These are phyloP conservation scores for Saccharomycopsis hybrid DNA, from an alignment of 1,139 yeast genomes.

Conservation along the genomic window DNA sequence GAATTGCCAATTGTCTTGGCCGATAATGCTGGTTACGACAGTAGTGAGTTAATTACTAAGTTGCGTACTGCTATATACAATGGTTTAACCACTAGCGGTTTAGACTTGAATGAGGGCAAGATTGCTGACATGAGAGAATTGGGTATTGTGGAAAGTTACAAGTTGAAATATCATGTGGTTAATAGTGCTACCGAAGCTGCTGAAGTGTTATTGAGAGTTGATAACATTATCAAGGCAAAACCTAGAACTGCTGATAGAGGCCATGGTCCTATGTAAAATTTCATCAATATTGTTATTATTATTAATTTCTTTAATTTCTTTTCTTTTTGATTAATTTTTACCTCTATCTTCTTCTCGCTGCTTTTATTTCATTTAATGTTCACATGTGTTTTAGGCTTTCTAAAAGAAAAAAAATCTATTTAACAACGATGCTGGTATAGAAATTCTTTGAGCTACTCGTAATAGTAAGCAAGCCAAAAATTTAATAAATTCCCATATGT, in stretches of 20 bases:
- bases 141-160: conserved; percentile 89
- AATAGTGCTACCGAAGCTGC: conserved; percentile 96
- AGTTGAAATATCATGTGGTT: conserved; percentile 91
- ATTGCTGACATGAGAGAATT: conserved; percentile 92
- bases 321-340: too few relatives aligned
- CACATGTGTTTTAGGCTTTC: too few relatives aligned
- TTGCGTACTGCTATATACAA: conserved; percentile 88
- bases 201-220: conserved; percentile 89
- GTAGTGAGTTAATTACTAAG: conserved; percentile 86
- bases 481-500: too few relatives aligned
- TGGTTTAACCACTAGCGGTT: conserved; percentile 87
- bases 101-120: conserved; percentile 75
- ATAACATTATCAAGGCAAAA: conserved; percentile 91
- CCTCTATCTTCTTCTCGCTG: too few relatives aligned
- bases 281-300: not conserved
- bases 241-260: conserved; percentile 92
- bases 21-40: conserved; percentile 95
- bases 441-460: too few relatives aligned
- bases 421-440: too few relatives aligned
- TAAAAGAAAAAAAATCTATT: too few relatives aligned
- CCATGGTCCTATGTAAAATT: conserved; percentile 16
- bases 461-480: too few relatives aligned
- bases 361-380: too few relatives aligned
- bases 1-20: conserved; percentile 94
- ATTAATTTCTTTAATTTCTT: too few relatives aligned